Evolutionary conservation across 345 rosid genomes (phyloP), one percentile per base, ranked within the genome.

Genomic region (Arabis alpina): DNA sequence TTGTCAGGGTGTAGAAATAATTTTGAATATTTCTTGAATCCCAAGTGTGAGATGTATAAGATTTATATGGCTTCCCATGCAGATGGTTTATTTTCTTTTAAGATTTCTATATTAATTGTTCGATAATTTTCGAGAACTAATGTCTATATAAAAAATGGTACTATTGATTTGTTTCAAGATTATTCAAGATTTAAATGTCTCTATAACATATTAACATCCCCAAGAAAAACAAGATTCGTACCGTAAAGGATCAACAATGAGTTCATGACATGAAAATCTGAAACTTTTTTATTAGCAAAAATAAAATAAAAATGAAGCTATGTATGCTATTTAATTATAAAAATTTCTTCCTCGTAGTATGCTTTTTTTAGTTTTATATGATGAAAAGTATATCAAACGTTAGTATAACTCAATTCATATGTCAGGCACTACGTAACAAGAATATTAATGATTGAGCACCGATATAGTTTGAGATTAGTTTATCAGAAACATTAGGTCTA

Each of bases 401-500:
- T 28, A 16, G 8, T 8, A 36, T 7, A 49, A 43, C 14, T 12
- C 19, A 14, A 42, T 10, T 36, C 70, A 61, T 54, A 61, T 68
- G 74, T 68, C 74, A 75, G 60, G 64, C 47, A 16, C 28, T 45
- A 75, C 78, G 78, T 67, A 75, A 68, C 69, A 60, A 61, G 44
- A 13, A 68, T 61, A 61, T 47, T 54, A 75, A 68, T 75, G 79
- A 75, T 68, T 75, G 79, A 75, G 64, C 68, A 54, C 57, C 44
- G 37, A 55, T 60, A 50, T 54, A 9, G 52, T 58, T 68, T 68
- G 15, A 39, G 51, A 75, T 61, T 53, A 61, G 12, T 43, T 14
- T 24, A 61, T 14, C 7, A 42, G 41, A n/a, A 59, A 9, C 19
- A 52, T 74, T 74, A 74, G 73, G 73, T 74, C 15, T 66, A 61